Percentiles rank a stretch among this genome's conserved stretches.
Evolutionary conservation across 164 flowering plant species (phyloP).

Genomic region (Stephania yunnanensis): DNA sequence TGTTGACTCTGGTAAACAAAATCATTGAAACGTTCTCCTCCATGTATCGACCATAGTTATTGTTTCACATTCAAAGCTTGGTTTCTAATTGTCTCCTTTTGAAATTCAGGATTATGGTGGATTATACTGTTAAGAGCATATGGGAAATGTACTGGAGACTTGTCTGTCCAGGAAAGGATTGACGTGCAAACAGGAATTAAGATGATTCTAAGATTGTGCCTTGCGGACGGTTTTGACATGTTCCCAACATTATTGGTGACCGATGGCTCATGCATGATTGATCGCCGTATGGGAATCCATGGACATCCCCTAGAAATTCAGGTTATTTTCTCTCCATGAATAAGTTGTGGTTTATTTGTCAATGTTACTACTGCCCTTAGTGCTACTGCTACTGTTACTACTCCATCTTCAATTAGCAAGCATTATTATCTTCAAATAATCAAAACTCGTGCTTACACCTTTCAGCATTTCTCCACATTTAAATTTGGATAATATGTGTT

Average conservation of each 20-base stretch:
- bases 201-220: conserved; percentile 75
- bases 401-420: not conserved
- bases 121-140: conserved; percentile 75
- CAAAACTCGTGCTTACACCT: not conserved
- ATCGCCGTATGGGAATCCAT: conserved; percentile 86
- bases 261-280: conserved; percentile 91
- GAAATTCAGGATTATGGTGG: conserved; percentile 70
- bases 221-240: conserved; percentile 88
- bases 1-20: conserved; percentile 65
- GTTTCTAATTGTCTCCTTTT: not conserved
- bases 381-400: no score
- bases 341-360: no score
- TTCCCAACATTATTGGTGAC: conserved; percentile 78
- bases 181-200: conserved; percentile 87
- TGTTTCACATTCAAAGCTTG: not conserved
- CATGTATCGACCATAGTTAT: not conserved
- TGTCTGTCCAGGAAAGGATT: conserved; percentile 63
- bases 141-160: conserved; percentile 74
- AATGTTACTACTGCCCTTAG: no score
- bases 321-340: conserved; percentile 23
- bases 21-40: not conserved
- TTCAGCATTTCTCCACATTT: not conserved
- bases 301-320: conserved; percentile 89
- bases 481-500: not conserved
- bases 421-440: not conserved